Evolutionary conservation across 305 asterid genomes (phyloP), one percentile per base, ranked within the genome.

Genomic region (Euphrasia arctica): DNA sequence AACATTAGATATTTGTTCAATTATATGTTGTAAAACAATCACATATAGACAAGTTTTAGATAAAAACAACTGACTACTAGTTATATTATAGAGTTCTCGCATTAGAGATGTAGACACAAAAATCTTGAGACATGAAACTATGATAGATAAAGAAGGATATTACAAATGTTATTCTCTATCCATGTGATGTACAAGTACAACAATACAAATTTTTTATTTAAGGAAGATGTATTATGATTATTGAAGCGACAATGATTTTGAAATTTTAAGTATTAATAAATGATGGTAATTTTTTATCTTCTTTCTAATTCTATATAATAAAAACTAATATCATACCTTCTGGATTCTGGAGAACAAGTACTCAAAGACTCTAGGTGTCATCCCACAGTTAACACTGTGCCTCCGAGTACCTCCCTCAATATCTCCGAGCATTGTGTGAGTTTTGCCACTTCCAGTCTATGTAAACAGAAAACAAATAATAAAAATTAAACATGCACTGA

Each of bases 391-490:
- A 36, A 79, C 88, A 76, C 97, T 90, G 62, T 88, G 97, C 75
- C 96, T 85, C 72, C 95, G 78, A 57, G 94, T 77, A 78, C 95
- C 95, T 57, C 89, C 95, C 80, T 93, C 97, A 58, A 93, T 88
- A 70, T 93, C 99, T 75, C 99, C 99, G 73, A 93, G 97, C 99
- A 93, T 93, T 47, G 99, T 93, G 77, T 90, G 96, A 61, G 99
- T 93, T 77, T 93, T 93, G 50, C 99, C 99, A 77, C 99, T 93
- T 69, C 99, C 99, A 68, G 99, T 93, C 99, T 93, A 74, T 25
- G 63, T 58, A 60, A 60, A 58, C 9, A 42, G 63, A 58, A 60
- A 61, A 14, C 59, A 69, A 43, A 51, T 22, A n/a, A 2, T 48
- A 34, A 60, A 70, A 70, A 31, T 48, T 43, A n/a, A n/a, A 18